Evolutionary conservation across 139 green algal genomes (phyloP), one percentile per base, ranked within the genome.

Genomic region (Micromonas pusilla): DNA sequence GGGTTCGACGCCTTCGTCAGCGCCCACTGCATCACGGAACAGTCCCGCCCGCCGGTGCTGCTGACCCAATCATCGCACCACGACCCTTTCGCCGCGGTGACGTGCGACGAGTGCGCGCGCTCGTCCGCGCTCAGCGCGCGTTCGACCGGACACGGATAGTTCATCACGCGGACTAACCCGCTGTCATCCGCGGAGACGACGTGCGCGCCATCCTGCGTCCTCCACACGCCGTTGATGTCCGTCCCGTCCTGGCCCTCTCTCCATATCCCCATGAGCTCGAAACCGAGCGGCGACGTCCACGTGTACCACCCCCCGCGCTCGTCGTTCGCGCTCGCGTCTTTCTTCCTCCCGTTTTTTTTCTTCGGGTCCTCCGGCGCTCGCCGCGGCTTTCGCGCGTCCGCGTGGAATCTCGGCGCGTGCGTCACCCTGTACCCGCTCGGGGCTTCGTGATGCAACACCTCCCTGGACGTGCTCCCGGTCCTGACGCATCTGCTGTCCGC

Each of bases 261-360:
- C 83, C 83, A 91, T 64, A 91, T 88, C 66, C 87, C 87, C 85
- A 91, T 89, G 33, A 89, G 85, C 34, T 83, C 83, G 81, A 92
- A 92, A 53, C 87, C 89, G 30, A 91, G 83, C 16, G 82, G 36
- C 64, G 70, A 77, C 25, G 87, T 93, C 81, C 85, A 90, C 19
- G 86, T 89, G 57, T 76, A 36, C 78, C 82, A 91, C 4, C 21
- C 37, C 45, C 45, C 45, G 9, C 45, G 9, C 9, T 16, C 45
- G 45, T 57, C 45, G 45, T 57, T 16, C 9, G 9, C 45, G 16
- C 45, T 57, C 45, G 9, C 45, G 45, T 57, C 9, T 57, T 57
- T 57, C 16, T 57, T 57, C 45, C 16, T 57, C 16, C 16, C 45
- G 9, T 57, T 57, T 57, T 57, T 57, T 16, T 16, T 57, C 45